phyloP scores from a whole-genome alignment of 2,329 filamentous ascomycete genomes.

The Bipolaris cookei region DNA sequence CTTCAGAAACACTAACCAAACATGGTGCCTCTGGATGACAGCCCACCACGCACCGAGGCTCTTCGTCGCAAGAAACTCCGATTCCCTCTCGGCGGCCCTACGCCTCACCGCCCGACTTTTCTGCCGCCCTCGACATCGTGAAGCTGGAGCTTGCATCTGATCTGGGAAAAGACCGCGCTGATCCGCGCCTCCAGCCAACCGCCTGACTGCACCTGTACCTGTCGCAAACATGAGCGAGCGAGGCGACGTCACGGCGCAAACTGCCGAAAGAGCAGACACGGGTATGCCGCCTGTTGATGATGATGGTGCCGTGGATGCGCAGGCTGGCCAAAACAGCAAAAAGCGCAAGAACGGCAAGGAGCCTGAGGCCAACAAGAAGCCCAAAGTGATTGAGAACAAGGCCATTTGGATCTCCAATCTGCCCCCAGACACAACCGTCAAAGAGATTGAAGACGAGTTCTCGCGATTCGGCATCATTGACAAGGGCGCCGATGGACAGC shows the following conservation, averaged over 20 bases:
- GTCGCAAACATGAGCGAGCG: constrained; percentile 19
- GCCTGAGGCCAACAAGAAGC: constrained; percentile 36
- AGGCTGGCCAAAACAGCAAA: constrained; percentile 17
- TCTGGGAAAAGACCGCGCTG: constrained; percentile 2
- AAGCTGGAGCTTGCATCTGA: constrained; percentile 6
- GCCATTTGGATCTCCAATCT: constrained; percentile 92
- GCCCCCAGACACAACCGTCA: constrained; percentile 76
- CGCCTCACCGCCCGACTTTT: constrained; percentile 31
- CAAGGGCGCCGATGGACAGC: constrained; percentile 85
- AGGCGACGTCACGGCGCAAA: constrained; percentile 24
- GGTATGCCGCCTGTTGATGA: constrained; percentile 6
- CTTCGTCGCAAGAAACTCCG: not conserved
- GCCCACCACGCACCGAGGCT: constrained; percentile 18
- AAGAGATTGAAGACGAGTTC: constrained; percentile 85
- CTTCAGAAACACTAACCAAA: constrained; percentile 42
- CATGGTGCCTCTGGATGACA: constrained; percentile 27
- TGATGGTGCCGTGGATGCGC: constrained; percentile 11
- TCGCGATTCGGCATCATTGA: constrained; percentile 91
- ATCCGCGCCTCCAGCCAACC: not conserved
- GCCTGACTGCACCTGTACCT: not conserved
- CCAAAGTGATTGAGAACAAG: constrained; percentile 68
- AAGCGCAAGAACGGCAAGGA: constrained; percentile 36
- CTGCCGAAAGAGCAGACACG: not conserved
- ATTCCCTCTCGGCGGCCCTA: constrained; percentile 8
- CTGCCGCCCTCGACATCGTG: constrained; percentile 27